A percentile compares a stretch with the other conserved stretches of the same genome.
Conservation (phyloP, 2,329 filamentous ascomycete species). For the Aspergillus novofumigatus region DNA sequence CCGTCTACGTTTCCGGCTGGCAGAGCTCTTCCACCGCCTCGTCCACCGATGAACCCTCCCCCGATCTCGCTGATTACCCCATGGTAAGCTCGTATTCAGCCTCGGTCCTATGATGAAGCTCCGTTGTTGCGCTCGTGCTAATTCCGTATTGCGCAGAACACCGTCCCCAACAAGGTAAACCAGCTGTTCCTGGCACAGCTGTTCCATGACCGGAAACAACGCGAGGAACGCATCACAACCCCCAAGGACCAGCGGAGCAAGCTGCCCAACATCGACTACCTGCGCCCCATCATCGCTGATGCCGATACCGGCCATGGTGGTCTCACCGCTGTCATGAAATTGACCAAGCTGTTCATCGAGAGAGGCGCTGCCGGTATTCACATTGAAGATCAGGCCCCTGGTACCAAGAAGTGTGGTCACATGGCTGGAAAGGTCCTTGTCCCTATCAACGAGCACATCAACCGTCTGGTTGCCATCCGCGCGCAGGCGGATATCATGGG, state of each 20-base stretch:
- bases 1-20: constrained; percentile 98
- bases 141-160: constrained; percentile 59
- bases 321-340: constrained; percentile 98
- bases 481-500: constrained; percentile 99
- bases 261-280: constrained; percentile 81
- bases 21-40: constrained; percentile 97
- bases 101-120: not conserved
- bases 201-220: constrained; percentile 99
- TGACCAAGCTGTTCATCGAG: constrained; percentile 96
- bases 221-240: constrained; percentile 81
- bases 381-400: constrained; percentile 96
- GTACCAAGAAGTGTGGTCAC: constrained; percentile 99
- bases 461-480: constrained; percentile 91
- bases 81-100: constrained; percentile 54
- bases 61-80: constrained; percentile 96
- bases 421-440: constrained; percentile 99
- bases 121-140: constrained; percentile 5
- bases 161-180: constrained; percentile 95
- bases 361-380: constrained; percentile 96
- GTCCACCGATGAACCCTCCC: constrained; percentile 89
- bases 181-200: constrained; percentile 98
- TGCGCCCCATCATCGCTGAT: constrained; percentile 93
- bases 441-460: constrained; percentile 96
- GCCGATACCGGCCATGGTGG: constrained; percentile 97
- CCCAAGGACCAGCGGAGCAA: constrained; percentile 68